Conservation (phyloP, 108 stramenopile genomes). For the Skeletonema potamos region DNA sequence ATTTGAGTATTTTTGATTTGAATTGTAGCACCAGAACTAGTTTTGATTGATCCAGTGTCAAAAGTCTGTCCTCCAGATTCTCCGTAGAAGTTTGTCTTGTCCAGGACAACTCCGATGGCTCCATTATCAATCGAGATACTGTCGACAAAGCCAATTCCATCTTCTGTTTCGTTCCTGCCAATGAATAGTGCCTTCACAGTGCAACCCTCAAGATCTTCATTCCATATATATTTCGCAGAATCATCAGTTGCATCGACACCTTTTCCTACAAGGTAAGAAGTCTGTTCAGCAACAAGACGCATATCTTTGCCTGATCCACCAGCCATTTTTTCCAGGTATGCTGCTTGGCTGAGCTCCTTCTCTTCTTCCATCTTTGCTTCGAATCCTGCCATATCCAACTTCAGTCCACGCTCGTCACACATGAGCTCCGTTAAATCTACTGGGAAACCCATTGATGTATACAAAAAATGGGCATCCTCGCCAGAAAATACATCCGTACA, state of each 20-base stretch:
- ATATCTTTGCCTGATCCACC: conserved; percentile 92
- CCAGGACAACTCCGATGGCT: conserved; percentile 89
- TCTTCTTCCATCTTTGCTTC: conserved; percentile 91
- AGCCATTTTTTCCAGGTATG: conserved; percentile 78
- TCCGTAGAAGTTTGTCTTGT: conserved; percentile 94
- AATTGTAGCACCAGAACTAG: conserved; percentile 48
- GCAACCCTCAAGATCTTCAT: conserved; percentile 73
- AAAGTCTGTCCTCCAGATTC: conserved; percentile 96
- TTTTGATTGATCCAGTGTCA: conserved; percentile 87
- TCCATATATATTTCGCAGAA: conserved; percentile 89
- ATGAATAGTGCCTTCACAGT: conserved; percentile 87
- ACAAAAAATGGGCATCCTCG: conserved; percentile 93
- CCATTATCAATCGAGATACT: conserved; percentile 69
- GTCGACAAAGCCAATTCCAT: conserved; percentile 87
- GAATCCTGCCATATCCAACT: conserved; percentile 90
- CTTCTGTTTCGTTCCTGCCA: conserved; percentile 88
- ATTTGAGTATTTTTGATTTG: conserved; percentile 83
- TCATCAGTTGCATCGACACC: conserved; percentile 83
- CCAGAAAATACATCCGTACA: conserved; percentile 81
- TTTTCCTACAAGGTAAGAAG: conserved; percentile 77
- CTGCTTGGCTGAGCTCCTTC: conserved; percentile 70
- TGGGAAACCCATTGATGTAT: conserved; percentile 98
- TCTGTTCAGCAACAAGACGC: conserved; percentile 97
- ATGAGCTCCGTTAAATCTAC: conserved; percentile 98
- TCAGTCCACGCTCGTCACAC: conserved; percentile 96